Percentiles rank a stretch among this genome's conserved stretches.
phyloP scores from a whole-genome alignment of 352 stramenopile genomes.

The Phytopythium mirpurense region DNA sequence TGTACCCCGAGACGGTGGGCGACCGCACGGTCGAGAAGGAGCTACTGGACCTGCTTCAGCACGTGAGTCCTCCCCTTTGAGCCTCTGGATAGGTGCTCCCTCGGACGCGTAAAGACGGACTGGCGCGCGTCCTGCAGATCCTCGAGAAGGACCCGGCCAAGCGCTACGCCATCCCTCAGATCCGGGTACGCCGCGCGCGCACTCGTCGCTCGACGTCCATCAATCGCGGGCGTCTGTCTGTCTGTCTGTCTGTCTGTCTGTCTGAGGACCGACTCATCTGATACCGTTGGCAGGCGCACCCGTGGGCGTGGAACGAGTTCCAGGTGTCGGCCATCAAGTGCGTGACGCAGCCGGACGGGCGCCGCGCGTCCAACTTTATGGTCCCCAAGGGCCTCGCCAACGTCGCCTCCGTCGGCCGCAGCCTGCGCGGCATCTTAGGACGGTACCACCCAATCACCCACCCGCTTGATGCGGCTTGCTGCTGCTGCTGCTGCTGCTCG shows the following conservation, averaged over 20 bases:
- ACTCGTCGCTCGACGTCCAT: not conserved
- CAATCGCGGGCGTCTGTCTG: not conserved
- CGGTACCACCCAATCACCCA: too few species aligned
- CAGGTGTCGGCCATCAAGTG: constrained; percentile 67
- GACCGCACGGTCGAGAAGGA: constrained; percentile 46
- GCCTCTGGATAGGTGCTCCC: too few species aligned
- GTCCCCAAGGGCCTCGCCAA: constrained; percentile 33
- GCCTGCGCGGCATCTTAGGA: constrained; percentile 44
- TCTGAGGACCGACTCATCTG: too few species aligned
- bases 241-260: not conserved
- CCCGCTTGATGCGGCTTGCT: too few species aligned
- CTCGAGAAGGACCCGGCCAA: constrained; percentile 64
- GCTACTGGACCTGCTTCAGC: constrained; percentile 59
- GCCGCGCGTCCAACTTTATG: constrained; percentile 26
- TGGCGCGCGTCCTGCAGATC: too few species aligned
- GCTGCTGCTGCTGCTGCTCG: too few species aligned
- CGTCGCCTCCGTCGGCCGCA: constrained; percentile 54
- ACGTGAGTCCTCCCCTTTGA: constrained; percentile 27
- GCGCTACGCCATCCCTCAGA: constrained; percentile 60
- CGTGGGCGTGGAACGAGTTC: constrained; percentile 72
- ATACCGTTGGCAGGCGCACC: constrained; percentile 28
- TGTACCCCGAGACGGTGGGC: constrained; percentile 35
- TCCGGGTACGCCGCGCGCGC: constrained; percentile 40
- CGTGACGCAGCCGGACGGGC: constrained; percentile 44
- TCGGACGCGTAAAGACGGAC: too few species aligned